These are phyloP conservation scores for Wickerhamiella domercqiae DNA, from an alignment of 805 yeast species.

Conservation along the genomic window DNA sequence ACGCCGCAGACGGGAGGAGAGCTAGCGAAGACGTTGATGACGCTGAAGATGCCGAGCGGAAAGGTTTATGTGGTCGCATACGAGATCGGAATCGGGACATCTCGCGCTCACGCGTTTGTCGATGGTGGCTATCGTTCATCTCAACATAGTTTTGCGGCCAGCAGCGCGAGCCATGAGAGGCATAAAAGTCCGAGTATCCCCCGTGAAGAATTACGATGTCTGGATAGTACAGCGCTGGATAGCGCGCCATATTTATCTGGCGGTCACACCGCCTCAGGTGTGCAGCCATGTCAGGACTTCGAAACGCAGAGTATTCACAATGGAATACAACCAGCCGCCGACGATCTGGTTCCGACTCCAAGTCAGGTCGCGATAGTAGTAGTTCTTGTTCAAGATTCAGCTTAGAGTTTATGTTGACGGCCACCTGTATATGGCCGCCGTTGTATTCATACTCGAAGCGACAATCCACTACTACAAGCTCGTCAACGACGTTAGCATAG, in stretches of 20 bases:
- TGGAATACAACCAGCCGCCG: slow-evolving; percentile 55
- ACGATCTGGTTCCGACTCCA: neutral
- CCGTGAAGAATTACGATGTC: slow-evolving; percentile 82
- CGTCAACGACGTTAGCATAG: slow-evolving; percentile 37
- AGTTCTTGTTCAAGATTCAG: slow-evolving; percentile 49
- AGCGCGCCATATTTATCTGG: slow-evolving; percentile 48
- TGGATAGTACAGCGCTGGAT: slow-evolving; percentile 75
- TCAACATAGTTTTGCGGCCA: slow-evolving; percentile 67
- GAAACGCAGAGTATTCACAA: slow-evolving; percentile 82
- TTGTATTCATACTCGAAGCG: slow-evolving; percentile 81
- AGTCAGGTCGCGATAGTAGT: slow-evolving; percentile 23
- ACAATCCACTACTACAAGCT: slow-evolving; percentile 60
- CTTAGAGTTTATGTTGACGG: slow-evolving; percentile 61
- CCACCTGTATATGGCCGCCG: slow-evolving; percentile 85
- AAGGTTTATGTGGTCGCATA: slow-evolving; percentile 12
- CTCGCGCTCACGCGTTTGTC: slow-evolving; percentile 36
- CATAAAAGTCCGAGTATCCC: slow-evolving; percentile 72
- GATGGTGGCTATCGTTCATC: slow-evolving; percentile 52
- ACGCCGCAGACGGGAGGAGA: too few species aligned
- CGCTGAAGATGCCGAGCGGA: neutral
- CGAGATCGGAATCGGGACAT: slow-evolving; percentile 37
- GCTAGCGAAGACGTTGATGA: too few species aligned
- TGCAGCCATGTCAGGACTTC: slow-evolving; percentile 90
- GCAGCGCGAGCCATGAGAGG: slow-evolving; percentile 42
- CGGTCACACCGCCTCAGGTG: slow-evolving; percentile 78